Conservation (phyloP, 192 early-diverging fungal species). For the Coemansia sp. region DNA sequence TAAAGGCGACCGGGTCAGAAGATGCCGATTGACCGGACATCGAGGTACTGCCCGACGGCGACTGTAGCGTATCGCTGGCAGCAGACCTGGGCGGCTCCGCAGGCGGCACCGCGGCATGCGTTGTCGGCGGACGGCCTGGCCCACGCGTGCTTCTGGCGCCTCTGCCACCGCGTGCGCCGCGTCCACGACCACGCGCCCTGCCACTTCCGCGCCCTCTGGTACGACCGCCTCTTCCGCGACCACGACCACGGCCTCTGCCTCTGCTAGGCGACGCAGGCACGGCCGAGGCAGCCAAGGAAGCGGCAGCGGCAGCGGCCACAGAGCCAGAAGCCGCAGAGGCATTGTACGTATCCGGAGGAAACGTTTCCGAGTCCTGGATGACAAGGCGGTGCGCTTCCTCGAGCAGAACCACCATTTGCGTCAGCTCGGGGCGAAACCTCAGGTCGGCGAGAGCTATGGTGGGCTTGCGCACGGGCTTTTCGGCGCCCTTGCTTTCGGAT, state of each 20-base stretch:
- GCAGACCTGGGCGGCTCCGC: neutral
- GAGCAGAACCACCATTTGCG: conserved; percentile 48
- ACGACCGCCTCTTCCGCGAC: conserved; percentile 22
- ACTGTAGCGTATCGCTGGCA: neutral
- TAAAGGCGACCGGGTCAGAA: conserved; percentile 10
- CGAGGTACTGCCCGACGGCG: neutral
- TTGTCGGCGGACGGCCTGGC: conserved; percentile 1
- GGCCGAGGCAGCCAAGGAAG: neutral
- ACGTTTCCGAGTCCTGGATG: conserved; percentile 9
- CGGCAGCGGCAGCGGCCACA: neutral
- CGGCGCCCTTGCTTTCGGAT: neutral
- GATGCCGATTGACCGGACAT: neutral
- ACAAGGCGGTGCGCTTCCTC: conserved; percentile 48
- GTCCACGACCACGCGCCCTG: conserved; percentile 9
- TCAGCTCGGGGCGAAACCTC: conserved; percentile 35
- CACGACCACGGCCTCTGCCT: conserved; percentile 24
- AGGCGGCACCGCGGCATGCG: neutral
- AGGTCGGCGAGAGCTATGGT: conserved; percentile 30
- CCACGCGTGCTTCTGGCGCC: neutral
- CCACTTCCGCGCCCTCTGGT: conserved; percentile 8
- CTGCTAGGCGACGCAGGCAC: neutral
- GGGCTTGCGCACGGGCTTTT: neutral
- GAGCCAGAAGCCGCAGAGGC: neutral
- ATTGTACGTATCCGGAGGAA: neutral
- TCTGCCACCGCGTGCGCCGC: conserved; percentile 7